These are phyloP conservation scores for Teratosphaeria epicoccoides DNA, from an alignment of 2,329 filamentous ascomycete species.

Conservation along the genomic window DNA sequence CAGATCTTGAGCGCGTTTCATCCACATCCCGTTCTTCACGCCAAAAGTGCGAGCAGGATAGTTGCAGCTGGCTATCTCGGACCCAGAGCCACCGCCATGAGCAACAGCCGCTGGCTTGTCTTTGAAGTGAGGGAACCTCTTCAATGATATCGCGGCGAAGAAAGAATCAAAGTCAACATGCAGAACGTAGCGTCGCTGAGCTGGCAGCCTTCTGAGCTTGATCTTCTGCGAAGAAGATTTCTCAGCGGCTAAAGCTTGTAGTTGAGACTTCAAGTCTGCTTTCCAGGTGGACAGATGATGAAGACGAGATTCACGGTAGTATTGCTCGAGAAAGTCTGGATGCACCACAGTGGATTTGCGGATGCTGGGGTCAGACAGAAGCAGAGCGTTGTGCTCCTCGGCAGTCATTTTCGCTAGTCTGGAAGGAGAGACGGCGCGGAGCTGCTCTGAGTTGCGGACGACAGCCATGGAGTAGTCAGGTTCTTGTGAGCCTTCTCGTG, in stretches of 20 bases:
- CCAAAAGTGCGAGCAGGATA: slow-evolving; percentile 80
- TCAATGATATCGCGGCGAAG: slow-evolving; percentile 85
- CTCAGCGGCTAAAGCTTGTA: slow-evolving; percentile 70
- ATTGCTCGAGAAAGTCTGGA: slow-evolving; percentile 86
- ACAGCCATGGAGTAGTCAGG: slow-evolving; percentile 24
- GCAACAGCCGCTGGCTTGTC: slow-evolving; percentile 82
- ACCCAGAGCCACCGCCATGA: slow-evolving; percentile 72
- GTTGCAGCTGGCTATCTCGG: slow-evolving; percentile 96
- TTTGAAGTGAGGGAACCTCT: slow-evolving; percentile 61
- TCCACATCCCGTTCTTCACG: slow-evolving; percentile 99
- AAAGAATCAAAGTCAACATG: slow-evolving; percentile 99
- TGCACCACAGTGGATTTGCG: slow-evolving; percentile 85
- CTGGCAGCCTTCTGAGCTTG: slow-evolving; percentile 46
- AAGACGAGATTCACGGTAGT: slow-evolving; percentile 85
- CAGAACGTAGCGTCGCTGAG: slow-evolving; percentile 69
- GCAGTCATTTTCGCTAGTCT: slow-evolving; percentile 54
- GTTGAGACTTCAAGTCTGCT: slow-evolving; percentile 77
- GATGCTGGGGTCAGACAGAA: slow-evolving; percentile 74
- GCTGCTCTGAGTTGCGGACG: slow-evolving; percentile 20
- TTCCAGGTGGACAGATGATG: slow-evolving; percentile 98
- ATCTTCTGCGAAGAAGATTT: slow-evolving; percentile 44
- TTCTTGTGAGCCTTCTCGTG: slow-evolving; percentile 24
- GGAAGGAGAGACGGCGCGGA: slow-evolving; percentile 19
- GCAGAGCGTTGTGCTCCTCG: slow-evolving; percentile 80
- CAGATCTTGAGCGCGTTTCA: slow-evolving; percentile 74